phyloP scores from a whole-genome alignment of 805 yeast genomes.

The Myxozyma monticola region DNA sequence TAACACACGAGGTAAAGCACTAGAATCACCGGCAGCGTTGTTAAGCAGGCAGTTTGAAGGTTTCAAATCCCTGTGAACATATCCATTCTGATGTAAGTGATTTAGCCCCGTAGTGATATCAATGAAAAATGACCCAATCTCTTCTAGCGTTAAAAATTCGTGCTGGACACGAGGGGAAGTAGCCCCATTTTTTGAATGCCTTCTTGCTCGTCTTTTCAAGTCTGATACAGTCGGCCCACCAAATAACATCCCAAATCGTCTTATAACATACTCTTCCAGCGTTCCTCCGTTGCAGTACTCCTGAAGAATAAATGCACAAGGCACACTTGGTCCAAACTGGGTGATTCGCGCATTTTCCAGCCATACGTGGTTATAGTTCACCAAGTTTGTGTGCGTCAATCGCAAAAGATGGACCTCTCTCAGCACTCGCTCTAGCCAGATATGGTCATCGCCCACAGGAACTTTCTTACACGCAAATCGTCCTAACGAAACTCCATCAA shows the following conservation, averaged over 20 bases:
- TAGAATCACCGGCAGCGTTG: conserved; percentile 5
- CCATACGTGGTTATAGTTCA: conserved; percentile 91
- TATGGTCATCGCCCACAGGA: conserved; percentile 73
- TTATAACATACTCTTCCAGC: conserved; percentile 62
- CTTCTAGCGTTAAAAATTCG: conserved; percentile 49
- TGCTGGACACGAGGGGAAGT: background rate
- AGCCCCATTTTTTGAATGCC: background rate
- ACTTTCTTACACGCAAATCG: conserved; percentile 82
- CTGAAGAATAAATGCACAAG: conserved; percentile 77
- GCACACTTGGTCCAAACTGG: conserved; percentile 58
- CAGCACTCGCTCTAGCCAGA: conserved; percentile 67
- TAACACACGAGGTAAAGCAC: conserved; percentile 60
- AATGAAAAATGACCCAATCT: conserved; percentile 64
- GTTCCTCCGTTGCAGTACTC: conserved; percentile 91
- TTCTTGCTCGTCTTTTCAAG: conserved; percentile 40
- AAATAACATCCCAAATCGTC: conserved; percentile 33
- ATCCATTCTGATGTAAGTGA: conserved; percentile 69
- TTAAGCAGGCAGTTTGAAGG: conserved; percentile 79
- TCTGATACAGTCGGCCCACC: conserved; percentile 42
- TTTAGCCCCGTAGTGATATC: conserved; percentile 71
- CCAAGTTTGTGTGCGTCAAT: conserved; percentile 60
- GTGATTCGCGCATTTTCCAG: conserved; percentile 62
- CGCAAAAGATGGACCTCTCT: conserved; percentile 73
- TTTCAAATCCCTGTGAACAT: conserved; percentile 84
- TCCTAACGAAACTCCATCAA: conserved; percentile 71